phyloP scores from a whole-genome alignment of 2,329 filamentous ascomycete species.

The Claviceps humidiphila region DNA sequence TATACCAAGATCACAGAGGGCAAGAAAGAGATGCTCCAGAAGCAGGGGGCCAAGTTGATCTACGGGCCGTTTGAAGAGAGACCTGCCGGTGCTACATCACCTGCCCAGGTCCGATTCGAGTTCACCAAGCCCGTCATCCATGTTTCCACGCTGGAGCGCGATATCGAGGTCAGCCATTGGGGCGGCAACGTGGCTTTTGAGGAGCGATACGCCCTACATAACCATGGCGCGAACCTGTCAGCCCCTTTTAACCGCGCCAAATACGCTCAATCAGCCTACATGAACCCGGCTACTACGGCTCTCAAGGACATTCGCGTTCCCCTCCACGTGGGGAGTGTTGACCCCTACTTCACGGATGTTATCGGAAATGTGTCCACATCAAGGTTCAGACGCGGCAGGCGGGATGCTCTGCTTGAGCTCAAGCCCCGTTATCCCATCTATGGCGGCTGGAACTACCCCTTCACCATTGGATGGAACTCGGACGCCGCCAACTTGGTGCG shows the following conservation, averaged over 20 bases:
- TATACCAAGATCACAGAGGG: conserved; percentile 60
- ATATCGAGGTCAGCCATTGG: conserved; percentile 95
- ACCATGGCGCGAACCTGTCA: conserved; percentile 69
- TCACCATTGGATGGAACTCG: conserved; percentile 91
- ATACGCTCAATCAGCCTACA: conserved; percentile 61
- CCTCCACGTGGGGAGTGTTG: conserved; percentile 63
- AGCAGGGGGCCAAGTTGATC: conserved; percentile 71
- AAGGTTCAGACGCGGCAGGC: conserved; percentile 62
- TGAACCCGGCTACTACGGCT: conserved; percentile 63
- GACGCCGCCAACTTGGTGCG: conserved; percentile 67
- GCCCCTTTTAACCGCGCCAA: conserved; percentile 63
- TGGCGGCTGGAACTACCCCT: conserved; percentile 96
- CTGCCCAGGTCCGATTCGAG: conserved; percentile 76
- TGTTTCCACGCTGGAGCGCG: conserved; percentile 66
- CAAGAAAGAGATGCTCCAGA: conserved; percentile 56
- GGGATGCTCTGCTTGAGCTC: conserved; percentile 74
- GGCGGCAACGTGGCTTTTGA: conserved; percentile 92
- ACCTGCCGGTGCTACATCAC: conserved; percentile 60
- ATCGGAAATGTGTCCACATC: conserved; percentile 97
- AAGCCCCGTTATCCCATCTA: conserved; percentile 95
- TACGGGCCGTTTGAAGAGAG: conserved; percentile 83
- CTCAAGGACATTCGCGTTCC: conserved; percentile 73
- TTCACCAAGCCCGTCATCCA: conserved; percentile 87
- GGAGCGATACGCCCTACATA: conserved; percentile 79
- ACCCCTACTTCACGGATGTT: conserved; percentile 89